Evolutionary conservation across 495 filamentous ascomycete genomes (phyloP), one percentile per base, ranked within the genome.

Genomic region (Symbiotaphrina buchneri): DNA sequence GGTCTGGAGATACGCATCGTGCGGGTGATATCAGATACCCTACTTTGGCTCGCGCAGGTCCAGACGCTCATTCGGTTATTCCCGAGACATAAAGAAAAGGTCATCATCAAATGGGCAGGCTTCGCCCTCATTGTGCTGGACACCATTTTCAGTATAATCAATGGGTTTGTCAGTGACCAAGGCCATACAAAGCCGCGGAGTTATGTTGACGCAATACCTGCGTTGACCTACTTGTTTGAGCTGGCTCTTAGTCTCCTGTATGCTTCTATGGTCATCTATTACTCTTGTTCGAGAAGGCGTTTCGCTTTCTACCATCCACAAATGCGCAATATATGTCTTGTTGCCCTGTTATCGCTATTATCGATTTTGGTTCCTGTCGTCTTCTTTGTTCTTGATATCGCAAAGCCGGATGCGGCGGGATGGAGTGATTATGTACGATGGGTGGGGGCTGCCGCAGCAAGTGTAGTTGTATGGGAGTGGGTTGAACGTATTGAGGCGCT

Each of bases 401-500:
- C 77, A 8, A 72, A 84, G 40, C 74, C 80, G 6, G 68, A 76
- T 28, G 71, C 93, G 28, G 80, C 79, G 18, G 83, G 81, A 10
- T 97, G 87, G 87, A 90, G 87, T 41, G 87, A 90, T 38, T 97
- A 94, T 43, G 81, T 95, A 31, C 59, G 87, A 41, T 97, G 90
- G 87, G 90, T 95, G 26, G 90, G 87, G 19, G 87, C 90, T 1
- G 83, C 84, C 0, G 82, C 83, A 2, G 90, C 87, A 5, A 93
- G 83, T 53, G 87, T 94, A 13, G 76, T 95, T 10, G 87, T 97
- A 1, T 97, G 87, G 87, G 87, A 97, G 49, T 97, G 87, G 87
- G 87, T 97, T 11, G 87, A 97, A 48, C 65, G 90, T n/a, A 97
- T 97, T 32, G 87, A 97, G 47, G 82, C 82, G 0, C 53, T 97